Base-by-base conservation (phyloP, 129 eudicot genomes). In the Gnaphalium uliginosum region DNA sequence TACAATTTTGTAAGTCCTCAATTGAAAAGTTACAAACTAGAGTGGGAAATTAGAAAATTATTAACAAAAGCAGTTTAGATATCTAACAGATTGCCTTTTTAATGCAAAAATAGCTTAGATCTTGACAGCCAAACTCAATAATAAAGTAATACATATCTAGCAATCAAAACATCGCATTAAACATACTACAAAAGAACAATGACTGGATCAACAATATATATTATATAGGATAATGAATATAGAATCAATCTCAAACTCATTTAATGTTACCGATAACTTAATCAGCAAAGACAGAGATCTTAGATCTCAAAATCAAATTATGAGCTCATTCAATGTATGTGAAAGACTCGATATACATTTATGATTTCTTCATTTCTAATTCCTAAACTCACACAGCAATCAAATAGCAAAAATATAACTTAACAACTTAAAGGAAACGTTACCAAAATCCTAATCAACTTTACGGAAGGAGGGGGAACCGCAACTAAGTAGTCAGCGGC, bases 381-480 rank as follows among this genome's bases (percentile, higher is more conserved):
- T 62, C 78, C 30, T 63, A 43, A 63, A 43, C 62, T 13, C 13
- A 74, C 21, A 69, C 26, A 60, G 60, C 29, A 74, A 74, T 74
- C 62, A 75, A 64, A 48, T 30, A 26, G 26, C 72, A 51, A 75
- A 43, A 63, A 8, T 59, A 63, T 13, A 37, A 17, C 27, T 41
- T 25, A 61, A 43, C 29, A 60, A 59, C 69, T 25, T 39, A 41
- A 14, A 58, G 17, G 23, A 43, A 54, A 75, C 18, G 37, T 48
- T 50, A 64, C 79, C 79, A 63, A 29, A 30, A 32, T 30, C 63
- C 5, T 5, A 48, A 64, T 48, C 4, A 21, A 50, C 24, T 64
- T 74, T 30, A 74, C 19, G 70, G 39, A 74, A 37, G 32, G 29
- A 73, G 78, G 25, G 24, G 26, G 61, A 43, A 18, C 70, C 46